Conservation (phyloP, 495 filamentous ascomycete species). For the Pseudoneurospora amorphoporcata region DNA sequence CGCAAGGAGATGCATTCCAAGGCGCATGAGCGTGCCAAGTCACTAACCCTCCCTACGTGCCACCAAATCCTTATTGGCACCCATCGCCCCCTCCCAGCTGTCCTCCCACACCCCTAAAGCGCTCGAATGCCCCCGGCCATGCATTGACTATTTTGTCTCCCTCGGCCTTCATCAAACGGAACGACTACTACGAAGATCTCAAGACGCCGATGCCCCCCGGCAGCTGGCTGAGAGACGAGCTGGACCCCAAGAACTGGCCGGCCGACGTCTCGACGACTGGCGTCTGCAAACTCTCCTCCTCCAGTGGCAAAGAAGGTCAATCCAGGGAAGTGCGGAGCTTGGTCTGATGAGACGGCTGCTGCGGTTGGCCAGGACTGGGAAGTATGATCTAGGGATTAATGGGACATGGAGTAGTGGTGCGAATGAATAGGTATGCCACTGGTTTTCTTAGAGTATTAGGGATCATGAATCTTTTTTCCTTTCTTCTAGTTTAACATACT, state of each 20-base stretch:
- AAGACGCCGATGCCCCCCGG: background rate
- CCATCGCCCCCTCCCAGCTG: background rate
- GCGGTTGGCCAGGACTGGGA: background rate
- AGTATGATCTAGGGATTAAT: background rate
- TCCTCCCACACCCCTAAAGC: background rate
- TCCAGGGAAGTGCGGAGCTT: no score
- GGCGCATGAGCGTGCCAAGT: background rate
- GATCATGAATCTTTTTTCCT: background rate
- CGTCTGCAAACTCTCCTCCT: background rate
- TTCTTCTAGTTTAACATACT: background rate
- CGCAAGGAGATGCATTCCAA: background rate
- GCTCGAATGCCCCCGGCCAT: background rate
- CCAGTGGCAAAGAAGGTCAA: background rate
- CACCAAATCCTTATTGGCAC: background rate
- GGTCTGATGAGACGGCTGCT: background rate
- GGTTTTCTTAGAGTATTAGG: background rate
- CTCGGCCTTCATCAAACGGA: background rate
- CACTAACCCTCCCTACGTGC: background rate
- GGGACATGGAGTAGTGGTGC: background rate
- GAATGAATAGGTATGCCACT: background rate
- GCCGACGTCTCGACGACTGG: no score
- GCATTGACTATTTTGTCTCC: background rate
- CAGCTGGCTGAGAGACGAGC: background rate
- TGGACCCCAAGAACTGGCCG: background rate
- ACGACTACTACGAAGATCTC: background rate